Evolutionary conservation across 306 rosid species (phyloP).

Genomic region (Arachis stenosperma): DNA sequence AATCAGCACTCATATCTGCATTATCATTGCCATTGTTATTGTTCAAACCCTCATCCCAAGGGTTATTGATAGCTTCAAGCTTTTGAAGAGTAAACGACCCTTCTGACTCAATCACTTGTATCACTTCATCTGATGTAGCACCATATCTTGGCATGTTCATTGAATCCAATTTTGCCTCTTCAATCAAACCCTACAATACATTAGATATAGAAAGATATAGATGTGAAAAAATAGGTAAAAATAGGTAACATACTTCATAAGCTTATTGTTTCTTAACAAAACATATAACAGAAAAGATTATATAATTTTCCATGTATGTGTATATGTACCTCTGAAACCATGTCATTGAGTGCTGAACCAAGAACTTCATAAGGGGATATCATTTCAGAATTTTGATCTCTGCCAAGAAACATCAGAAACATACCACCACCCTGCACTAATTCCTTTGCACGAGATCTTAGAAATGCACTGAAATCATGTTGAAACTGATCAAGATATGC

Average conservation of each 20-base stretch:
- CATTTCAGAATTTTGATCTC: slow-evolving; percentile 33
- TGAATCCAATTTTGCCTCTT: slow-evolving; percentile 41
- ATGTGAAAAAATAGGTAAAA: no score
- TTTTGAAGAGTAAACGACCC: slow-evolving; percentile 44
- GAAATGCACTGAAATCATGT: slow-evolving; percentile 47
- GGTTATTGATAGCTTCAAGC: slow-evolving; percentile 21
- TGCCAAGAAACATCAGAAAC: slow-evolving; percentile 49
- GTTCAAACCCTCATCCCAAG: slow-evolving; percentile 38
- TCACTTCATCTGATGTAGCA: slow-evolving; percentile 43
- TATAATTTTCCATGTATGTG: neutral
- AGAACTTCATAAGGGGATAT: slow-evolving; percentile 31
- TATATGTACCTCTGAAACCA: slow-evolving; percentile 53
- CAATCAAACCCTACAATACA: slow-evolving; percentile 32
- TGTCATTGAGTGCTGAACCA: slow-evolving; percentile 51
- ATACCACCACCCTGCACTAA: slow-evolving; percentile 50
- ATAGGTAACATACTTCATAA: neutral
- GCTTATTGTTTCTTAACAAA: neutral
- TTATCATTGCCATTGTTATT: neutral
- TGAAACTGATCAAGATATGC: slow-evolving; percentile 51
- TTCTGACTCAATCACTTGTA: slow-evolving; percentile 45
- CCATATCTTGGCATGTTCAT: slow-evolving; percentile 49
- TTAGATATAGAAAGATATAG: no score
- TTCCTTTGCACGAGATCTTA: slow-evolving; percentile 51
- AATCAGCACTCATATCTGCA: neutral
- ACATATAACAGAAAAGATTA: no score